Conservation (phyloP, 2,329 filamentous ascomycete genomes). For the Aspergillus ibericus region DNA sequence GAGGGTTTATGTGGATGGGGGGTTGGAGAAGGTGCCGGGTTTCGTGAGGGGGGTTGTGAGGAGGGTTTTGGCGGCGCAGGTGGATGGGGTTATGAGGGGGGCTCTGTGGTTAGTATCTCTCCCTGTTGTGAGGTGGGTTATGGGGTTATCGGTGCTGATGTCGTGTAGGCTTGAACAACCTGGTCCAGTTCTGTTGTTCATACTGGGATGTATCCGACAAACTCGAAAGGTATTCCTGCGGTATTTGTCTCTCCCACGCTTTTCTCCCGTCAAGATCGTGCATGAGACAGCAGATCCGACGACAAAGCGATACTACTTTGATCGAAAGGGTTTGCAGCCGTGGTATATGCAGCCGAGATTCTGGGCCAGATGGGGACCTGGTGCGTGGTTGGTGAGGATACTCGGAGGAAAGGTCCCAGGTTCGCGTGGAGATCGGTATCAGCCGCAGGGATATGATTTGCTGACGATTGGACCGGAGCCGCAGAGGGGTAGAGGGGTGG, state of each 20-base stretch:
- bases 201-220: not conserved
- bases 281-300: slow-evolving; percentile 10
- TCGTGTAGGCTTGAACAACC: slow-evolving; percentile 9
- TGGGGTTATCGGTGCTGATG: not conserved
- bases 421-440: slow-evolving; percentile 12
- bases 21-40: slow-evolving; percentile 4
- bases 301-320: slow-evolving; percentile 14
- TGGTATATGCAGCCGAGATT: slow-evolving; percentile 30
- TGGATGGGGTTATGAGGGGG: slow-evolving; percentile 21
- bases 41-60: slow-evolving; percentile 11
- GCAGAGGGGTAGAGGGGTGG: slow-evolving; percentile 15
- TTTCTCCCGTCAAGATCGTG: slow-evolving; percentile 3
- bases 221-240: slow-evolving; percentile 4
- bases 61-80: slow-evolving; percentile 13
- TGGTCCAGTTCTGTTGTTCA: not conserved
- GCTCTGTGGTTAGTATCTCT: slow-evolving; percentile 21
- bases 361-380: slow-evolving; percentile 19
- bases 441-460: slow-evolving; percentile 19
- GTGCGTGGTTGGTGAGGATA: slow-evolving; percentile 18
- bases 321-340: slow-evolving; percentile 20
- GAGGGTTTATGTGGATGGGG: slow-evolving; percentile 17
- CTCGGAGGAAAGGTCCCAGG: slow-evolving; percentile 24
- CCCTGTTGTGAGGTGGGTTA: no score
- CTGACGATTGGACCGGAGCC: slow-evolving; percentile 21
- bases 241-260: slow-evolving; percentile 7